Base-by-base conservation (phyloP, 257 asterid genomes). In the Schizonepeta tenuifolia region DNA sequence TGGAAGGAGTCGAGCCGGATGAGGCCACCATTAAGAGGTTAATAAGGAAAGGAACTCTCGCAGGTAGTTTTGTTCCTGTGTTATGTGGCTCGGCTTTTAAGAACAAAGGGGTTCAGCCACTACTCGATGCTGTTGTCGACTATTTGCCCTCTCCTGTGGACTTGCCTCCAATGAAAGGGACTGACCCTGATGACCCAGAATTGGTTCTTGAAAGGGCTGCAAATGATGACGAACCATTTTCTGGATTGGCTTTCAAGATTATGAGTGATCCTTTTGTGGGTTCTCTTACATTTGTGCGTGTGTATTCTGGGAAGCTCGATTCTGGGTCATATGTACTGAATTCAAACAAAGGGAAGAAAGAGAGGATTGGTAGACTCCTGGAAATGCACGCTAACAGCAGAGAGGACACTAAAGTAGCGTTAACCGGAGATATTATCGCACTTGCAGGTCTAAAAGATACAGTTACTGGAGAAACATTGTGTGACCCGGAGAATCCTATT, bases 341-440 rank as follows among this genome's bases (percentile, higher is more conserved):
- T 77, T 78, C 98, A 7, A 95, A 92, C 88, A 95, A 95, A 76
- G 96, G 99, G 74, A 95, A 81, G 88, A 95, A 76, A 68, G 97
- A 95, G 86, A 87, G 98, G 79, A 92, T 92, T 21, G 98, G 98
- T 49, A 88, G 99, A 78, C 97, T 88, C 55, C 80, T 95, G 55
- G 97, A 95, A 83, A 92, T 92, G 98, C 99, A 95, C 21, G 97
- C 98, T 2, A 95, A 92, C 86, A 95, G 98, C 81, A 83, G 99
- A 78, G 99, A 92, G 74, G 99, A 95, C 21, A 66, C 88, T 41
- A 95, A 86, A 75, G 86, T 83, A 18, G 96, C 96, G 7, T 76
- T 92, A 36, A 82, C 98, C 15, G 96, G 99, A 17, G 99, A 95
- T 78, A 95, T 92, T 58, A 70, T 92, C n/a, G 99, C 99, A 38